Conservation (phyloP, 2,329 filamentous ascomycete genomes). For the Alternaria triticimaculans region DNA sequence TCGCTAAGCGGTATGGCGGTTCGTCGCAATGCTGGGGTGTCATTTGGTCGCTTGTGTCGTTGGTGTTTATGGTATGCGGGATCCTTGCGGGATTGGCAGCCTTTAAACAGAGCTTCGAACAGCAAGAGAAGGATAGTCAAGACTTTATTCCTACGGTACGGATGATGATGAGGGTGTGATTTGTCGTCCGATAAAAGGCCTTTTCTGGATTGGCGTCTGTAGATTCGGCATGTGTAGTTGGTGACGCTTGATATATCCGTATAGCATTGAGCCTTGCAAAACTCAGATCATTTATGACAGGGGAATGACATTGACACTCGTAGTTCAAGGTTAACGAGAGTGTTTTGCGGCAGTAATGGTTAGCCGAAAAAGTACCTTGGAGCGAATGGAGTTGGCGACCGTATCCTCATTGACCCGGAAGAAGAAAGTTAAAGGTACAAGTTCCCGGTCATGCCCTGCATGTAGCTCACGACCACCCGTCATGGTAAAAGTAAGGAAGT, state of each 20-base stretch:
- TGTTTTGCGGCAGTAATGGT: background rate
- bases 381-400: background rate
- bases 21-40: constrained; percentile 83
- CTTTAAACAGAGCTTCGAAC: constrained; percentile 71
- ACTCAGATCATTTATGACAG: background rate
- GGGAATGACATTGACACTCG: background rate
- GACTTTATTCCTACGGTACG: constrained; percentile 64
- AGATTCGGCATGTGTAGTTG: background rate
- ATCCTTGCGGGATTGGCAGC: constrained; percentile 80
- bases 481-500: background rate
- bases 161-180: constrained; percentile 28
- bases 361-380: background rate
- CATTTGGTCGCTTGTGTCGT: constrained; percentile 76
- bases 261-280: background rate
- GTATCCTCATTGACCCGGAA: background rate
- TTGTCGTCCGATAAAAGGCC: background rate
- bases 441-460: background rate
- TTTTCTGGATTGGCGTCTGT: background rate
- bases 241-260: background rate
- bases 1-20: constrained; percentile 78
- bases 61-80: constrained; percentile 73
- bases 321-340: background rate
- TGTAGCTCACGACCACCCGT: background rate
- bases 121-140: constrained; percentile 73
- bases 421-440: background rate